Evolutionary conservation across 2,329 filamentous ascomycete species (phyloP), one percentile per base, ranked within the genome.

Genomic region (Colletotrichum euphorbiae): DNA sequence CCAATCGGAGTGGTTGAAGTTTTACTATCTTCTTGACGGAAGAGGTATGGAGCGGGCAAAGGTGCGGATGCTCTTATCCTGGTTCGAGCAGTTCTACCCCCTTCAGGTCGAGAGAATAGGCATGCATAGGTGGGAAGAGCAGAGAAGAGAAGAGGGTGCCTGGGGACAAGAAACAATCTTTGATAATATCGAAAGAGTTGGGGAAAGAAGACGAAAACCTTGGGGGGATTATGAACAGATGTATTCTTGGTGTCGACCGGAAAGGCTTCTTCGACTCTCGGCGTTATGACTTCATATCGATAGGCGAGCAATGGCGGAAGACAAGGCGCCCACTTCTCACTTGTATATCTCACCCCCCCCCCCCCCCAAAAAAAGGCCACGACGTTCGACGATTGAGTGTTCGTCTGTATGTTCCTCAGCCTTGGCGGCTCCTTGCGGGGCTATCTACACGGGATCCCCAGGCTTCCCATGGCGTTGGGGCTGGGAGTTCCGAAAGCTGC

Each of bases 201-300:
- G 58, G 58, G 12, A 56, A 57, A 48, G 51, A 58, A 59, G 46
- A 15, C 11, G 33, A 58, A 62, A 48, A 40, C 17, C 24, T 43
- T 40, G 48, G 62, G 55, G 60, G 66, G 50, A 43, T 28, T 58
- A 67, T 48, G 69, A 63, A 45, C 57, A 69, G 66, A 67, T 67
- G 69, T 65, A 70, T 66, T 56, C 56, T 43, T 48, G 54, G 51
- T 45, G 5, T 21, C n/a, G 17, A n/a, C 28, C 48, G 24, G n/a
- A 50, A 38, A 64, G n/a, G 21, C 36, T 19, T 24, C 13, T 19
- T 56, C 42, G 48, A 42, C 46, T 45, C 67, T 67, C 43, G 67
- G 62, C 67, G 55, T 62, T 70, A 70, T 71, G 69, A 70, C 67
- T 71, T 71, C 69, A 71, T 71, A 59, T 24, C 38, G 36, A 69